Evolutionary conservation across 2,329 filamentous ascomycete species (phyloP), one percentile per base, ranked within the genome.

Genomic region (Exophiala phaeomuriformis): DNA sequence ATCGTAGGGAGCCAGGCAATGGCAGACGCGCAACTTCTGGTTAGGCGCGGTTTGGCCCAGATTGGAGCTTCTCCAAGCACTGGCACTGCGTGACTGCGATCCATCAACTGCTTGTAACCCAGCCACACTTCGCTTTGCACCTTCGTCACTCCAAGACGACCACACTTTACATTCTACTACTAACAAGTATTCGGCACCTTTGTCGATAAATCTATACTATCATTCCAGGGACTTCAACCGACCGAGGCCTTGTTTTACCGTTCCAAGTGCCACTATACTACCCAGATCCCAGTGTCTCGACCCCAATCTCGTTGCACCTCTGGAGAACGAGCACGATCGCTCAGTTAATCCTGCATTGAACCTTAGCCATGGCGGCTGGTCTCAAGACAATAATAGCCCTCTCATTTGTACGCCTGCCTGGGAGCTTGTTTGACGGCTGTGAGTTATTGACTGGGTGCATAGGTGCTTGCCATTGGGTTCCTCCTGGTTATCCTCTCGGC

Each of bases 321-420:
- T 28, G 45, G 9, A 47, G 48, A 29, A 46, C 44, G 19, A 19
- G 36, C 28, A 47, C 31, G 19, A 30, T 35, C 44, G 39, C 44
- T 37, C 43, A 32, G 36, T 35, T 36, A 8, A 46, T n/a, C 43
- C 45, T 36, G 41, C 40, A 47, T 35, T 32, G 51, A 29, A 36
- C 52, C 53, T 56, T 52, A 46, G 67, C 61, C 65, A 78, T 75
- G 75, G 81, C 88, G 77, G 90, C 93, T 65, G 93, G 93, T 70
- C 84, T 98, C 68, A 97, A 96, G 77, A 98, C 93, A 64, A 98
- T 98, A 74, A 98, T 98, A 72, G 89, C 88, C 61, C 87, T 98
- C 64, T 97, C 93, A 69, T 98, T 98, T 75, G 93, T 88, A 81
- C 52, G 82, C 42, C 6, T 19, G 44, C 43, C 51, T 52, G n/a